phyloP scores from a whole-genome alignment of 2,329 filamentous ascomycete genomes.

The Leptodontidium sp. region DNA sequence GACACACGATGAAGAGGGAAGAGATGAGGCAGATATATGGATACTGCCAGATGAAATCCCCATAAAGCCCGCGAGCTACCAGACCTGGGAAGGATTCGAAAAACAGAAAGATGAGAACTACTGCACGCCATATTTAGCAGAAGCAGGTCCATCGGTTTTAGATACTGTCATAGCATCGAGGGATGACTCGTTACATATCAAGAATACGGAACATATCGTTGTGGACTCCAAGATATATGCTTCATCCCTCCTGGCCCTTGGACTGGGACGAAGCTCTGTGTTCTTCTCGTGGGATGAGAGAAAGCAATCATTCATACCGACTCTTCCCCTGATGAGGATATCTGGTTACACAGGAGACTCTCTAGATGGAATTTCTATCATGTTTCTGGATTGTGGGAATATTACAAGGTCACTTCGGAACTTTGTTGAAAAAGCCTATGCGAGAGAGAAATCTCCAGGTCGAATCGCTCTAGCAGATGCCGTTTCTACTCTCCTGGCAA shows the following conservation, averaged over 20 bases:
- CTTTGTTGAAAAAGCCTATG: conserved; percentile 45
- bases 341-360: conserved; percentile 61
- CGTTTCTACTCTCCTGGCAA: conserved; percentile 49
- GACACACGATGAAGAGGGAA: conserved; percentile 40
- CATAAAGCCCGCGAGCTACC: conserved; percentile 53
- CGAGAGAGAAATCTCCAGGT: conserved; percentile 40
- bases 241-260: conserved; percentile 69
- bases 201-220: conserved; percentile 51
- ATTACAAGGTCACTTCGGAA: conserved; percentile 43
- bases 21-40: conserved; percentile 55
- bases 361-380: conserved; percentile 52
- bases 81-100: conserved; percentile 76
- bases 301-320: conserved; percentile 60
- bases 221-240: conserved; percentile 60
- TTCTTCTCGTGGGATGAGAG: conserved; percentile 70
- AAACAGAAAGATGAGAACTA: conserved; percentile 50
- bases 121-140: conserved; percentile 67
- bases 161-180: conserved; percentile 64
- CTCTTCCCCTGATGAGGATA: conserved; percentile 57
- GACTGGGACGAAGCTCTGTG: conserved; percentile 75
- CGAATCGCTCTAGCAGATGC: conserved; percentile 47
- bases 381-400: conserved; percentile 49
- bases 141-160: conserved; percentile 71
- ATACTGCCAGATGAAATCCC: conserved; percentile 49
- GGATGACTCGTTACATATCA: conserved; percentile 52